phyloP scores from a whole-genome alignment of 2,329 filamentous ascomycete genomes.

The Trichoderma sp. region DNA sequence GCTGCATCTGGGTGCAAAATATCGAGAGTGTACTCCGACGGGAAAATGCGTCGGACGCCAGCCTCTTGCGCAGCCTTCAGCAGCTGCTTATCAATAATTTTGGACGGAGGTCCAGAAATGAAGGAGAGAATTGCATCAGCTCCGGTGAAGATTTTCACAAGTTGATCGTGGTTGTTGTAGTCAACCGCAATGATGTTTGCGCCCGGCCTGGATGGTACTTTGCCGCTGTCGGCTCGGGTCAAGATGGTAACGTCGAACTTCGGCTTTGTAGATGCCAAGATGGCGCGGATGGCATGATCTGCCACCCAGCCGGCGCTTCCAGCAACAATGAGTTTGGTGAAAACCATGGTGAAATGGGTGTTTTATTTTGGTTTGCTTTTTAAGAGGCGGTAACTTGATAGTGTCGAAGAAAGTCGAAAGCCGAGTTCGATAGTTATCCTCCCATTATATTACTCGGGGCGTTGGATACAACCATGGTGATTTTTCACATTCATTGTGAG shows the following conservation, averaged over 20 bases:
- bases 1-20: constrained; percentile 14
- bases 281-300: constrained; percentile 1
- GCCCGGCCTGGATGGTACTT: neutral
- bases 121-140: constrained; percentile 18
- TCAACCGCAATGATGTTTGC: neutral
- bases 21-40: constrained; percentile 17
- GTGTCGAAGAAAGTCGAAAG: neutral
- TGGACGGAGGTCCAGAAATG: neutral
- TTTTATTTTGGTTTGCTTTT: neutral
- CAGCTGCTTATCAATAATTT: neutral
- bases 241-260: constrained; percentile 18
- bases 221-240: constrained; percentile 5
- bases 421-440: neutral
- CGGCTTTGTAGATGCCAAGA: constrained; percentile 16
- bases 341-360: neutral
- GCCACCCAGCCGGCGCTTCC: constrained; percentile 12
- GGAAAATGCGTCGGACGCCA: constrained; percentile 19
- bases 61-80: constrained; percentile 17
- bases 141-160: neutral
- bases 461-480: neutral
- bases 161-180: neutral
- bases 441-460: neutral
- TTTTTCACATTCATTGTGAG: neutral
- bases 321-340: constrained; percentile 19
- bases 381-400: neutral